A percentile compares a stretch with the other conserved stretches of the same genome.
Evolutionary conservation across 192 early-diverging fungal genomes (phyloP).

Genomic region (Backusella psychrophila): DNA sequence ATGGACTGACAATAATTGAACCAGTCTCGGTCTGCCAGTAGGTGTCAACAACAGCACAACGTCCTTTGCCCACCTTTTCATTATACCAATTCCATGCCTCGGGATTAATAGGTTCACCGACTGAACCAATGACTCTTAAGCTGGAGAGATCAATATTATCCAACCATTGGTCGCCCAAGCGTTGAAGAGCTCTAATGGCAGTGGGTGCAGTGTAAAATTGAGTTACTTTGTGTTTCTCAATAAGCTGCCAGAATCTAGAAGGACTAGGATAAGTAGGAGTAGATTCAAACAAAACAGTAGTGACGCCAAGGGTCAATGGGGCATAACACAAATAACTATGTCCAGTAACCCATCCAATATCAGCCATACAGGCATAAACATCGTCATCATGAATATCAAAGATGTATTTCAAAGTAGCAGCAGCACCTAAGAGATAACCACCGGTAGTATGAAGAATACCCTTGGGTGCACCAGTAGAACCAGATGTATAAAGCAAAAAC

Average conservation of each 20-base stretch:
- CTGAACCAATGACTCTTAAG: constrained; percentile 90
- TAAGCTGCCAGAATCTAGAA: constrained; percentile 76
- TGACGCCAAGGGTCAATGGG: constrained; percentile 80
- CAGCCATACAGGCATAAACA: constrained; percentile 91
- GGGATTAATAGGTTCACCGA: constrained; percentile 97
- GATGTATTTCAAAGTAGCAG: constrained; percentile 83
- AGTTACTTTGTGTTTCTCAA: constrained; percentile 89
- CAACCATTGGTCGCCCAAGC: constrained; percentile 78
- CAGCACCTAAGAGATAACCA: constrained; percentile 88
- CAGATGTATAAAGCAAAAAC: constrained; percentile 93
- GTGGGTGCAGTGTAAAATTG: constrained; percentile 99
- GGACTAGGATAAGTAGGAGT: constrained; percentile 94
- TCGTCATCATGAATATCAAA: constrained; percentile 92
- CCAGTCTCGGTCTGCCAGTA: constrained; percentile 97
- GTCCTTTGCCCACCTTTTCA: constrained; percentile 80
- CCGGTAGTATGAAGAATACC: constrained; percentile 93
- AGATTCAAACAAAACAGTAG: constrained; percentile 92
- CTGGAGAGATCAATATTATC: constrained; percentile 75
- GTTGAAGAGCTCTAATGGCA: constrained; percentile 89
- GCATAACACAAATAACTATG: constrained; percentile 94
- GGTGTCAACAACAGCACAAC: constrained; percentile 92
- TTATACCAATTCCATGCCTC: constrained; percentile 98
- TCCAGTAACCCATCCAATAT: constrained; percentile 89
- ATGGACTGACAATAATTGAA: constrained; percentile 85
- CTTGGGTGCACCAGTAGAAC: constrained; percentile 87